Evolutionary conservation across 257 asterid genomes (phyloP).

Genomic region (Pogostemon cablin): DNA sequence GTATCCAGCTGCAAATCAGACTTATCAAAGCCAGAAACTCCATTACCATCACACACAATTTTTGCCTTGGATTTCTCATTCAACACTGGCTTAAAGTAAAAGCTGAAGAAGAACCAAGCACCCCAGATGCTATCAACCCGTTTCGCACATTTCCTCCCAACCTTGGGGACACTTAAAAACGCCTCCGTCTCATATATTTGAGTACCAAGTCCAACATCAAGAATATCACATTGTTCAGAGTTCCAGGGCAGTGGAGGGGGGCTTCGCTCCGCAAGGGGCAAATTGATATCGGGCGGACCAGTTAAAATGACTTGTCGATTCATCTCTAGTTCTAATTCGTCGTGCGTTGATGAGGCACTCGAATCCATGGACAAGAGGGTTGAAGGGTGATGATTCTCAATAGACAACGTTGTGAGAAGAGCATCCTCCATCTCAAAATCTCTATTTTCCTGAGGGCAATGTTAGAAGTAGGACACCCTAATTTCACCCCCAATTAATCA

Average conservation of each 20-base stretch:
- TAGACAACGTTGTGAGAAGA: slow-evolving; percentile 64
- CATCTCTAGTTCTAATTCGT: slow-evolving; percentile 80
- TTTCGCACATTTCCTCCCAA: slow-evolving; percentile 69
- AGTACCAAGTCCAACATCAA: slow-evolving; percentile 79
- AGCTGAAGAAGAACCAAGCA: slow-evolving; percentile 96
- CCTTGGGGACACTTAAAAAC: slow-evolving; percentile 58
- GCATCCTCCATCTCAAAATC: slow-evolving; percentile 65
- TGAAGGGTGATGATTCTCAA: slow-evolving; percentile 94
- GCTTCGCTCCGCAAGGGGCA: slow-evolving; percentile 82
- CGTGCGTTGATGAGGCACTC: slow-evolving; percentile 79
- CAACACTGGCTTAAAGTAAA: slow-evolving; percentile 81
- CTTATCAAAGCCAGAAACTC: slow-evolving; percentile 78
- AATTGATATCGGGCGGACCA: slow-evolving; percentile 87
- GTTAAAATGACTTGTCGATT: slow-evolving; percentile 61
- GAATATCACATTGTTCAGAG: slow-evolving; percentile 68
- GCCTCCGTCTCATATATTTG: slow-evolving; percentile 70
- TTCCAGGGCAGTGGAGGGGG: slow-evolving; percentile 80
- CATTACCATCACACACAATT: slow-evolving; percentile 70
- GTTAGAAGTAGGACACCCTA: slow-evolving; percentile 27
- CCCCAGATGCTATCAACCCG: slow-evolving; percentile 94
- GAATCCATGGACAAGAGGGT: slow-evolving; percentile 94
- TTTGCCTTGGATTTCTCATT: slow-evolving; percentile 84
- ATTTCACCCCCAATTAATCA: slow-evolving; percentile 40
- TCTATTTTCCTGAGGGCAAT: slow-evolving; percentile 27
- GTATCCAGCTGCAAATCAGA: slow-evolving; percentile 81